A percentile compares a stretch with the other conserved stretches of the same genome.
Conservation (phyloP, 2,329 filamentous ascomycete genomes). For the Aspergillus sp. region DNA sequence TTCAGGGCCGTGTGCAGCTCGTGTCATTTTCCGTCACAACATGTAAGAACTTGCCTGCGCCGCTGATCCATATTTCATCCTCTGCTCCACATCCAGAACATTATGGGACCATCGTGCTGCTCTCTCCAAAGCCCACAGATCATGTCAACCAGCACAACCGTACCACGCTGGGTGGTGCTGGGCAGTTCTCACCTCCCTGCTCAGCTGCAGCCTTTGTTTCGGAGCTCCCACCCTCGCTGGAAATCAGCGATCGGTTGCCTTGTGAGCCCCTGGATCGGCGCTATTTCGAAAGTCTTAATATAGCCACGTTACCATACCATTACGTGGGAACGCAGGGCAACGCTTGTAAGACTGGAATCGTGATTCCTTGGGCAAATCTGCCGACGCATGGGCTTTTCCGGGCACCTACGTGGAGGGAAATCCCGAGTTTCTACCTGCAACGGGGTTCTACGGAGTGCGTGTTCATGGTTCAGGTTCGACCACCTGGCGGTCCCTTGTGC, state of each 20-base stretch:
- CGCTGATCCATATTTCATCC: conserved; percentile 1
- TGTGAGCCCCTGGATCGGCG: conserved; percentile 2
- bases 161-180: neutral
- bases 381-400: neutral
- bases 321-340: neutral
- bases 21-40: neutral
- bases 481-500: neutral
- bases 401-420: neutral
- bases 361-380: conserved; percentile 1
- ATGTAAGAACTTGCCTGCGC: neutral
- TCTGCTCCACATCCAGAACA: conserved; percentile 1
- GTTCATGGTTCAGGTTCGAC: neutral
- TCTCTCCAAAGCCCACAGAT: neutral
- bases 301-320: conserved; percentile 4
- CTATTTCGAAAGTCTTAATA: conserved; percentile 2
- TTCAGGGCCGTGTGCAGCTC: neutral
- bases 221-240: neutral
- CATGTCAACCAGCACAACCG: neutral
- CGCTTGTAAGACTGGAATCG: neutral
- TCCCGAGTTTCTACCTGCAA: conserved; percentile 1
- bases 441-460: too few relatives aligned
- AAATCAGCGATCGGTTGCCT: neutral
- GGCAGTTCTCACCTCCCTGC: neutral
- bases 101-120: conserved; percentile 8
- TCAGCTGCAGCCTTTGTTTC: neutral